Evolutionary conservation across 805 yeast genomes (phyloP).

Genomic region (Barnettozyma sucrosica): DNA sequence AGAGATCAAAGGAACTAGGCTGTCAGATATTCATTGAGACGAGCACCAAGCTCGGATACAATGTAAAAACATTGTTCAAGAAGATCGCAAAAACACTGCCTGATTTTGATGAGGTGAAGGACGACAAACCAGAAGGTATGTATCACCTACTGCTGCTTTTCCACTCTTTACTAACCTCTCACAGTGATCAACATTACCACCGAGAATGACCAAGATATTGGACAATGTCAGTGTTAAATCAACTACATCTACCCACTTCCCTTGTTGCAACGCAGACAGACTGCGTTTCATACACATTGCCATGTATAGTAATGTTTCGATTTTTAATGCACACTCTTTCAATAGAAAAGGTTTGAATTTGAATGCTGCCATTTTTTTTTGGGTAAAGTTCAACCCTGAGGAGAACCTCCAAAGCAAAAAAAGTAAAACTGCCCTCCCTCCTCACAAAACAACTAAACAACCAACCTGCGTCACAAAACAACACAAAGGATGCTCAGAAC

Average conservation of each 20-base stretch:
- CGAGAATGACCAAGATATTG: conserved; percentile 20
- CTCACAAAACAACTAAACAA: neutral
- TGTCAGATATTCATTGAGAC: conserved; percentile 87
- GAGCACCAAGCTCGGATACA: conserved; percentile 90
- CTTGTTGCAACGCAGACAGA: neutral
- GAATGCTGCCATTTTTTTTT: neutral
- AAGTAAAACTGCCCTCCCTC: neutral
- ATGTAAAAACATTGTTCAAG: conserved; percentile 84
- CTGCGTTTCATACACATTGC: neutral
- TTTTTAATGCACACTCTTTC: neutral
- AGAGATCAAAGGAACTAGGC: conserved; percentile 61
- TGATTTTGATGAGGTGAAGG: conserved; percentile 49
- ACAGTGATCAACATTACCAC: conserved; percentile 24
- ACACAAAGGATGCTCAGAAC: conserved; percentile 9
- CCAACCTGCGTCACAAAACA: neutral
- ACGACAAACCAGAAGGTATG: conserved; percentile 21
- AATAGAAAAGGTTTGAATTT: too few species aligned
- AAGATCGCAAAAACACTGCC: conserved; percentile 89
- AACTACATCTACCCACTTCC: neutral
- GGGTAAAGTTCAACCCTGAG: neutral
- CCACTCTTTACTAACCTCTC: conserved; percentile 11
- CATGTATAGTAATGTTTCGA: neutral
- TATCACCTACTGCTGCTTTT: neutral
- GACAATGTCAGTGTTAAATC: conserved; percentile 23
- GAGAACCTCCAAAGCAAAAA: neutral